Conservation (phyloP, 1,284 basidiomycete genomes). For the Trametes versicolor region DNA sequence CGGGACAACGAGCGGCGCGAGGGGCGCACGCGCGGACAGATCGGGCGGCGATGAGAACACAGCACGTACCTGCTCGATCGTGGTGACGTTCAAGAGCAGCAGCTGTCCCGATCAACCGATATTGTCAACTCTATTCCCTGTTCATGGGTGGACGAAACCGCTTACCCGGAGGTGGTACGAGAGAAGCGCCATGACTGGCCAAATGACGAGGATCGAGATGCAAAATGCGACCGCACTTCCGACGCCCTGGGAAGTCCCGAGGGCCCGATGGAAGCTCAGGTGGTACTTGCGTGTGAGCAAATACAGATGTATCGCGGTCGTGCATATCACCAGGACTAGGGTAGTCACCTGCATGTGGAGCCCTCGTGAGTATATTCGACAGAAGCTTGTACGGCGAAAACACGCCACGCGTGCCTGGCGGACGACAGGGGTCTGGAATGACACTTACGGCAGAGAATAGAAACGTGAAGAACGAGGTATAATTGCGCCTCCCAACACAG, state of each 20-base stretch:
- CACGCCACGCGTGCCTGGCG: constrained; percentile 28
- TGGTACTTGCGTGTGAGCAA: constrained; percentile 64
- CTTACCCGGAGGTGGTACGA: constrained; percentile 87
- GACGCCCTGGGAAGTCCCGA: constrained; percentile 59
- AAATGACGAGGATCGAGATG: constrained; percentile 75
- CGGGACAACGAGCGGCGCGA: neutral
- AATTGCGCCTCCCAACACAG: constrained; percentile 92
- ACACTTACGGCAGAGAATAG: constrained; percentile 75
- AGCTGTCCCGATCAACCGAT: constrained; percentile 56
- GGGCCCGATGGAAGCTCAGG: constrained; percentile 64
- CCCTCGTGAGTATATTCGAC: constrained; percentile 23
- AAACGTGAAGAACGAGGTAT: constrained; percentile 88
- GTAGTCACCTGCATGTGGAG: constrained; percentile 63
- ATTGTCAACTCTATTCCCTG: constrained; percentile 16
- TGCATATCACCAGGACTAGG: constrained; percentile 80
- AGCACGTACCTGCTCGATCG: constrained; percentile 87
- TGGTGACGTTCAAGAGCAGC: constrained; percentile 86
- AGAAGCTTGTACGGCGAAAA: constrained; percentile 11
- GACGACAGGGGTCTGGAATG: constrained; percentile 15
- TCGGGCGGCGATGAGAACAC: constrained; percentile 20
- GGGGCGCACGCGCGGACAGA: constrained; percentile 17
- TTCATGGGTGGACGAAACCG: constrained; percentile 27
- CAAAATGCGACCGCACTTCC: constrained; percentile 85
- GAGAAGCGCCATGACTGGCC: constrained; percentile 83
- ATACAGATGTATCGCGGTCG: constrained; percentile 84